Base-by-base conservation (phyloP, 495 filamentous ascomycete species). In the Neurospora africana region DNA sequence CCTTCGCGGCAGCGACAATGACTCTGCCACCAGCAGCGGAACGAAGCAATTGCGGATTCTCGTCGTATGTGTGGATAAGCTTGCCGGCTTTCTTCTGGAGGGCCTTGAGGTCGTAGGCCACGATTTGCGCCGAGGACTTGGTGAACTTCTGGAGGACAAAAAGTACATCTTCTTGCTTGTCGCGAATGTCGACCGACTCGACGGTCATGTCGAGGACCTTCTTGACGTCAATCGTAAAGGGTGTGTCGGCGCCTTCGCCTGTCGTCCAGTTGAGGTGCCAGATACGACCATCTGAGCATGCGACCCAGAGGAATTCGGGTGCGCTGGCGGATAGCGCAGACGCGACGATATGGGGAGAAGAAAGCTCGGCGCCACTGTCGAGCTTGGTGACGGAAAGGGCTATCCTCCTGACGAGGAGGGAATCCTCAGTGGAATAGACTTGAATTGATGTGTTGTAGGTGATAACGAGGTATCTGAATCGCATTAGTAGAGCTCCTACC, bases 351-450 rank as follows among this genome's bases (percentile, higher is more conserved):
- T 82, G 81, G 38, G 76, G 76, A 33, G 74, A 71, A 1, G 61
- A 35, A 7, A 68, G 13, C 27, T 77, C 68, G 43, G 76, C 75
- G 37, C 77, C 74, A 23, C 72, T 68, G 15, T 79, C 77, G 2
- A 68, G 65, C 36, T 41, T 70, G n/a, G 79, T 71, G 1, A 80
- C 8, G 47, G 76, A 71, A 41, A 88, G 71, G 35, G 80, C 74
- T 40, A 90, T 88, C 33, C 88, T 87, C 61, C 92, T 90, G 39
- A 92, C 80, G 11, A 94, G 87, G 39, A 95, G 87, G 5, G 94
- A 97, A 61, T 91, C 93, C 40, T 89, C 83, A 40, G 91, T 89
- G 0, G 93, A 91, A 80, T 94, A 96, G 19, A 98, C 86, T 76
- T 92, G 90, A 69, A 99, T 84, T 4, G 91, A 87, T 73, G 79